Base-by-base conservation (phyloP, 331 rosid genomes). In the Phaseolus coccineus region DNA sequence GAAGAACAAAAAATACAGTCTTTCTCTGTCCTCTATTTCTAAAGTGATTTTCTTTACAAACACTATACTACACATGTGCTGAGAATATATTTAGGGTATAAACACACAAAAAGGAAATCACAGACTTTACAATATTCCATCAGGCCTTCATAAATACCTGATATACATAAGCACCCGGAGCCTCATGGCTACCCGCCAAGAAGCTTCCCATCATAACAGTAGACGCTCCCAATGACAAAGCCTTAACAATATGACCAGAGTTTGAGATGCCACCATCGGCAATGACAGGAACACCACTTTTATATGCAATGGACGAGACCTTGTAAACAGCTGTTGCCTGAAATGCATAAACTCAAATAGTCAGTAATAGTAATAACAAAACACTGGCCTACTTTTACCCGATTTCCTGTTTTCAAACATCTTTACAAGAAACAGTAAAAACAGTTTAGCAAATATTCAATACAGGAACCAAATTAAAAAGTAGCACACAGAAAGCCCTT, bases 201-300 rank as follows among this genome's bases (percentile, higher is more conserved):
- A 93, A 95, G 84, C 98, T 91, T 77, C 99, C 99, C 99, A 95
- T 95, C 99, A 95, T 95, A 62, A 93, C 96, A 37, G 98, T 95
- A 11, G 99, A 95, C 46, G 94, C 99, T 39, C 99, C 99, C 25
- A 95, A 87, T 19, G 86, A 81, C 76, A 95, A 87, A 82, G 98
- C 98, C 90, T 95, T 95, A 2, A 95, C 97, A 83, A 95, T 79
- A 80, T 95, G 99, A 31, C 99, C 99, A 83, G 99, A 95, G 74
- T 90, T 87, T 30, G 99, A 93, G 89, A 95, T 95, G 42, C 99
- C 99, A 53, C 99, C 97, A 79, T 95, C 99, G 57, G 99, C 99
- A 87, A 95, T 92, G 27, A 95, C 88, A 51, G 99, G 99, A 83
- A 95, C 91, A 10, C 89, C 90, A 28, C 86, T 85, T 78, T 87